These are phyloP conservation scores for Leccinum obscurum DNA, from an alignment of 768 basidiomycete genomes.

Conservation along the genomic window DNA sequence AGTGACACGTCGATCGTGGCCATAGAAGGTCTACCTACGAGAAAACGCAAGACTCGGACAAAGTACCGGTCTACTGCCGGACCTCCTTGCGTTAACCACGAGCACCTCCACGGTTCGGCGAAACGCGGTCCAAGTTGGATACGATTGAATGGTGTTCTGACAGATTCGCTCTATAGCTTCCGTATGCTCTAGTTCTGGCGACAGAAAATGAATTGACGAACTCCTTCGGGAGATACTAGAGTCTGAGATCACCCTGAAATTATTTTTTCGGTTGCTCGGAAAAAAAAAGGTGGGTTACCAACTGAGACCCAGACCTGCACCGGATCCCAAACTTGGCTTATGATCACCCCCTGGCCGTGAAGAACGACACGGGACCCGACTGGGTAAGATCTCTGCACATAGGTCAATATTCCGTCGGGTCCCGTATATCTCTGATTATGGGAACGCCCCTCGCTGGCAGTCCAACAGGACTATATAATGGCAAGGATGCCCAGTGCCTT, in stretches of 20 bases:
- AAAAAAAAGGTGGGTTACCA: not conserved
- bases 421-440: not conserved
- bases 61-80: not conserved
- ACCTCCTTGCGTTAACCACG: not conserved
- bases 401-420: not conserved
- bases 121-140: not conserved
- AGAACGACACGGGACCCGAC: not conserved
- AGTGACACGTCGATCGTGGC: not conserved
- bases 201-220: not conserved
- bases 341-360: not conserved
- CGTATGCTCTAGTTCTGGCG: not conserved
- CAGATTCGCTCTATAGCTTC: not conserved
- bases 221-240: not conserved
- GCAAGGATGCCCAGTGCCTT: not conserved
- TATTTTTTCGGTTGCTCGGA: not conserved
- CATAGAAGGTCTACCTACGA: not conserved
- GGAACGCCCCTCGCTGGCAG: not conserved
- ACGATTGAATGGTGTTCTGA: not conserved
- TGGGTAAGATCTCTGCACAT: not conserved
- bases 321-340: not conserved
- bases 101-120: not conserved
- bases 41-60: not conserved
- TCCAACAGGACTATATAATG: constrained; percentile 6
- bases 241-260: not conserved
- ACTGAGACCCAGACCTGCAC: not conserved